Percentiles rank a stretch among this genome's conserved stretches.
These are phyloP conservation scores for Otatea glauca DNA, from an alignment of 176 grass and related monocot species.

Conservation along the genomic window DNA sequence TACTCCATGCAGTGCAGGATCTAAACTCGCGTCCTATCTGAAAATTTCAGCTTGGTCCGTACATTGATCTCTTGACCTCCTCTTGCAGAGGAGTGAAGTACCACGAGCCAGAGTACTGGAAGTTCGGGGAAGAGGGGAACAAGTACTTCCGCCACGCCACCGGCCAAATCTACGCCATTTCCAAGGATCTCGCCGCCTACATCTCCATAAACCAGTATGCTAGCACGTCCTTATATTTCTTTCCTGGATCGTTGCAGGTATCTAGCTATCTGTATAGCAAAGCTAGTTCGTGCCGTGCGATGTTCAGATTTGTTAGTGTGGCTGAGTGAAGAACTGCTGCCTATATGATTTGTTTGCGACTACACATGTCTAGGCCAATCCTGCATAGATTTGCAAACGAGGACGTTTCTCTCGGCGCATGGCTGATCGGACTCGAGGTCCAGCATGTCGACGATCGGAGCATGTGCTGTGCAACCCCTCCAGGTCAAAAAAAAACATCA, in stretches of 20 bases:
- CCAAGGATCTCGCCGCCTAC: conserved; percentile 88
- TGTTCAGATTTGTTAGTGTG: too few relatives aligned
- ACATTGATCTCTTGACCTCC: not conserved
- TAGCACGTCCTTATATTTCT: not conserved
- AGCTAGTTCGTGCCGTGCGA: not conserved
- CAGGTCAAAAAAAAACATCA: conserved; percentile 41
- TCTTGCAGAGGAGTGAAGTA: conserved; percentile 78
- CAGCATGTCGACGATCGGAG: conserved; percentile 84
- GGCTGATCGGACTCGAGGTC: conserved; percentile 84
- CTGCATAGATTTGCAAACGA: conserved; percentile 86
- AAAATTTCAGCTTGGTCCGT: not conserved
- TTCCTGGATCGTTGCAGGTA: not conserved
- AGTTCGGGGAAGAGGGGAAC: conserved; percentile 92
- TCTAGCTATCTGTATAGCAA: too few relatives aligned
- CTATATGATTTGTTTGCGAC: conserved; percentile 1
- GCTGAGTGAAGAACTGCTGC: too few relatives aligned
- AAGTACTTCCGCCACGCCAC: conserved; percentile 96
- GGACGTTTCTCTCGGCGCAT: conserved; percentile 84
- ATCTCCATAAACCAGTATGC: conserved; percentile 82
- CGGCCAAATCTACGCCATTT: conserved; percentile 93
- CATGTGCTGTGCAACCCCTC: conserved; percentile 93
- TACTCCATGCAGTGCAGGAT: not conserved
- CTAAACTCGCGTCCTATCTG: not conserved
- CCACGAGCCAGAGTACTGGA: conserved; percentile 97
- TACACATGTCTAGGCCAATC: conserved; percentile 63